Base-by-base conservation (phyloP, 2,329 filamentous ascomycete species). In the Fusarium miscanthi region DNA sequence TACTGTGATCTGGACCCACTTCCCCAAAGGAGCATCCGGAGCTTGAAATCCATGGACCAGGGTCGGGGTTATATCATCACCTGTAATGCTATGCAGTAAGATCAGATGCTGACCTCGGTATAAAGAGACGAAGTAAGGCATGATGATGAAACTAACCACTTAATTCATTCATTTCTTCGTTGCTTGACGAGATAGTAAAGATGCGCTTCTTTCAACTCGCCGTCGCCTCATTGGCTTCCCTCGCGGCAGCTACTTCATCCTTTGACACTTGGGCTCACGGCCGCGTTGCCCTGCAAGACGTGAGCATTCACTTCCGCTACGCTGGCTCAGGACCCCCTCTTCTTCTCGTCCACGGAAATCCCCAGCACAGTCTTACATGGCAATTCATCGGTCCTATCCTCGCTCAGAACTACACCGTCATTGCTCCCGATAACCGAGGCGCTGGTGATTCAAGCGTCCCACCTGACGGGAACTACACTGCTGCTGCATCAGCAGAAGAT, bases 281-380 rank as follows among this genome's bases (percentile, higher is more conserved):
- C 16, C 78, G 82, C 2, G 78, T 83, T 33, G 79, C 79, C 0
- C 68, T 82, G 1, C 53, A 82, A 14, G 79, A 83, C n/a, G 81
- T 83, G 1, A 82, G 81, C 63, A 84, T 85, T 46, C 83, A 84
- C 74, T 81, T 83, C 49, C 80, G 83, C 23, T 84, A 85, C 49
- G 79, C 80, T 2, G 83, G 82, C 6, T 79, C 78, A 3, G 82
- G 82, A 3, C 82, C 83, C 0, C 82, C 83, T 0, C 57, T 84
- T 0, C 77, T 84, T 9, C 80, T 84, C 14, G 79, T 84, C 8
- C 83, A 84, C 54, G 83, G 83, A 12, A 83, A 81, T 38, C 82
- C 83, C 3, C 81, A 85, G 49, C 78, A 81, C 60, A 83, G 80
- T 49, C 68, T 84, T 27, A 82, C 81, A 3, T 84, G 82, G 82